Percentiles rank a stretch among this genome's conserved stretches.
Evolutionary conservation across 192 early-diverging fungal genomes (phyloP).

Genomic region (Gonapodya prolifera): DNA sequence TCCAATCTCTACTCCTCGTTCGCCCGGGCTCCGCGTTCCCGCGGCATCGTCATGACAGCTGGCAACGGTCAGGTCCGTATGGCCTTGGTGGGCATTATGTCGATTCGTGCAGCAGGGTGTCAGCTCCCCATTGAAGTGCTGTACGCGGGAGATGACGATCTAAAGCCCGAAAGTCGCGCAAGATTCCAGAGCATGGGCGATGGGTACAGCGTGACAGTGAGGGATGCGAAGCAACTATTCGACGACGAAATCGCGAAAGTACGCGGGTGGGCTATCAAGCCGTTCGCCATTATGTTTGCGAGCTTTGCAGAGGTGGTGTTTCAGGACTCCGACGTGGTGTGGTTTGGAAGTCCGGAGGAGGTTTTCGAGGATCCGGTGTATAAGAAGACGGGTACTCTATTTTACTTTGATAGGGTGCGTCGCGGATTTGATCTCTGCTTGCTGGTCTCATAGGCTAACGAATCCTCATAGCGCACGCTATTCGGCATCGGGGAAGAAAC

Average conservation of each 20-base stretch:
- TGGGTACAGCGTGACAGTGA: constrained; percentile 16
- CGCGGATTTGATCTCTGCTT: not conserved
- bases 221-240: constrained; percentile 20
- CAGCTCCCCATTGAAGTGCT: constrained; percentile 46
- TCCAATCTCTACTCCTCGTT: constrained; percentile 5
- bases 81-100: constrained; percentile 21
- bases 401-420: constrained; percentile 41
- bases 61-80: constrained; percentile 31
- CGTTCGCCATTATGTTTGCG: constrained; percentile 48
- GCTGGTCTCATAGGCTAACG: not conserved
- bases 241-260: constrained; percentile 25
- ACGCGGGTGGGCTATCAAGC: constrained; percentile 55
- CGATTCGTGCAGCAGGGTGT: constrained; percentile 23
- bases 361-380: constrained; percentile 35
- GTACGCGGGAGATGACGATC: constrained; percentile 28
- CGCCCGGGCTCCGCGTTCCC: constrained; percentile 9
- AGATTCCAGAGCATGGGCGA: constrained; percentile 16
- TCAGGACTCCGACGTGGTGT: constrained; percentile 57
- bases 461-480: not conserved
- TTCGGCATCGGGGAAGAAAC: not conserved
- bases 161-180: constrained; percentile 14
- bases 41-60: constrained; percentile 34
- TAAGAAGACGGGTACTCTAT: constrained; percentile 34
- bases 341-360: constrained; percentile 40
- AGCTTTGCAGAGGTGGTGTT: constrained; percentile 48